phyloP scores from a whole-genome alignment of 2,329 filamentous ascomycete species.

The Colletotrichum sp. region DNA sequence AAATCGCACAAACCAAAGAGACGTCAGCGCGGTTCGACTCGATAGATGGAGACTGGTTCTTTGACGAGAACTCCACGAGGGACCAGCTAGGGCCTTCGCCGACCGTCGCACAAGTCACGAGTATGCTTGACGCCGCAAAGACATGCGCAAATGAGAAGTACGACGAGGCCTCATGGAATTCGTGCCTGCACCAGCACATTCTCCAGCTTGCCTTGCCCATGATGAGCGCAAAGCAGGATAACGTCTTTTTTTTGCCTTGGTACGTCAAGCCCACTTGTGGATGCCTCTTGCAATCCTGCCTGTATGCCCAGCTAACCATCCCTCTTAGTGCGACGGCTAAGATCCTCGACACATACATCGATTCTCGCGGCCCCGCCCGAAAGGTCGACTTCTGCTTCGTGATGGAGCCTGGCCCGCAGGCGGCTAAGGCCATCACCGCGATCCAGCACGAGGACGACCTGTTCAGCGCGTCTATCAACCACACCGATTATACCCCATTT shows the following conservation, averaged over 20 bases:
- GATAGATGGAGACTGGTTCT: background rate
- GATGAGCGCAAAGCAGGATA: background rate
- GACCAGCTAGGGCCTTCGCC: background rate
- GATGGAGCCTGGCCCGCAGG: background rate
- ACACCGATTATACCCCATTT: background rate
- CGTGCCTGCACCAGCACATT: background rate
- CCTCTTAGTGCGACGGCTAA: background rate
- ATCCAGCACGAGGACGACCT: background rate
- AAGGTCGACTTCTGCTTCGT: background rate
- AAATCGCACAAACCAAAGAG: background rate
- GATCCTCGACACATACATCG: background rate
- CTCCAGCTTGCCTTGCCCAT: background rate
- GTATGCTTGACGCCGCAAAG: background rate
- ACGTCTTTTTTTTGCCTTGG: background rate
- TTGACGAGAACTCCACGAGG: background rate
- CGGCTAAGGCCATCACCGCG: background rate
- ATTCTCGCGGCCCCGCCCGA: background rate
- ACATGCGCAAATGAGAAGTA: background rate
- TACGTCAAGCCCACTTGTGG: background rate
- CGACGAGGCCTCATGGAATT: background rate
- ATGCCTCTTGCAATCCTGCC: background rate
- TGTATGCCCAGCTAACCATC: background rate
- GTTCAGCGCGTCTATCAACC: background rate
- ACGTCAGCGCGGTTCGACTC: background rate
- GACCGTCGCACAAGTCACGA: background rate